phyloP scores from a whole-genome alignment of 441 rosid genomes.

The Populus hybrid region DNA sequence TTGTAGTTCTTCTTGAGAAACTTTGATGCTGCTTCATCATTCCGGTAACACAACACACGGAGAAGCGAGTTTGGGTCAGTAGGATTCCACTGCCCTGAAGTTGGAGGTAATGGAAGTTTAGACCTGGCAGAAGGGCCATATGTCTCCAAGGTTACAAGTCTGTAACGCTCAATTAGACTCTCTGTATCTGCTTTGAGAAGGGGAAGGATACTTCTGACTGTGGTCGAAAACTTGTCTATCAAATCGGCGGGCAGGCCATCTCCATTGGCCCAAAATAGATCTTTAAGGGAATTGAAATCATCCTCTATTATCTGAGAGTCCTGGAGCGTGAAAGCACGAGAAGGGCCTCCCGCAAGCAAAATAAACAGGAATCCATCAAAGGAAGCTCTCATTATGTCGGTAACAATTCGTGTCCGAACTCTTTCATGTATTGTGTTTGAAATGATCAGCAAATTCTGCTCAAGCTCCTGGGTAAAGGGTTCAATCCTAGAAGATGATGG shows the following conservation, averaged over 20 bases:
- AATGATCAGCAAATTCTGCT: conserved; percentile 53
- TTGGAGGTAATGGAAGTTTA: conserved; percentile 83
- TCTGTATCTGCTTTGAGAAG: conserved; percentile 79
- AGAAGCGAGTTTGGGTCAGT: conserved; percentile 85
- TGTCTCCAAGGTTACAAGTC: conserved; percentile 56
- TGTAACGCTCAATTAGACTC: conserved; percentile 72
- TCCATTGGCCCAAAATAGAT: conserved; percentile 92
- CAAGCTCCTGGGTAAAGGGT: conserved; percentile 70
- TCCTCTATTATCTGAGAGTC: conserved; percentile 80
- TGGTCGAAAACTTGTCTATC: conserved; percentile 66
- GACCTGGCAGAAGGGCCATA: conserved; percentile 82
- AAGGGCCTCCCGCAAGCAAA: conserved; percentile 96
- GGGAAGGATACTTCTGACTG: conserved; percentile 71
- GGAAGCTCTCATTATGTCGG: conserved; percentile 84
- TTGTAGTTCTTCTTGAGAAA: conserved; percentile 88
- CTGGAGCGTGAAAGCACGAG: conserved; percentile 70
- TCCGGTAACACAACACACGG: conserved; percentile 79
- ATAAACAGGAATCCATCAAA: conserved; percentile 89
- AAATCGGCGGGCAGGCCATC: conserved; percentile 84
- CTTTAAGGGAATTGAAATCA: conserved; percentile 83
- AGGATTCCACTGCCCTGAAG: conserved; percentile 91
- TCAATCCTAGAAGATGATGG: conserved; percentile 71
- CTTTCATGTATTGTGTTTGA: conserved; percentile 75
- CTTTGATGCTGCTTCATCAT: conserved; percentile 76
- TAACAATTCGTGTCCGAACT: conserved; percentile 72